Evolutionary conservation across 1,284 basidiomycete genomes (phyloP), one percentile per base, ranked within the genome.

Genomic region (Irpex sp.): DNA sequence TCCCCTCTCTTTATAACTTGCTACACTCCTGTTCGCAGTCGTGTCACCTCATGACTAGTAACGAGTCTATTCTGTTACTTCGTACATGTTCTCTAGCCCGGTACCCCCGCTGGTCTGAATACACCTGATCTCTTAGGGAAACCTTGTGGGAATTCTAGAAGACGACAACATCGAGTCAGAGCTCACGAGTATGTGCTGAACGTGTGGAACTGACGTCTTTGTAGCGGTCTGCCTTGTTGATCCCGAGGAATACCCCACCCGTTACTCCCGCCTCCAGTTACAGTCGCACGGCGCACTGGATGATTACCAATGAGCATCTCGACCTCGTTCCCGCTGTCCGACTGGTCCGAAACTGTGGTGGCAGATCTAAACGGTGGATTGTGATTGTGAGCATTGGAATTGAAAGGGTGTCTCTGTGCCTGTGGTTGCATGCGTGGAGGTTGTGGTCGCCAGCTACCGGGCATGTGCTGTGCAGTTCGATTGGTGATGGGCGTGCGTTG

Each of bases 401-500:
- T 72, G 71, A 85, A 83, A 15, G 80, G 79, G 68, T 83, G 82
- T 50, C 82, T 81, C 35, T 17, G 53, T 15, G 53, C 33, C 5
- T 55, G 53, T 1, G 53, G 31, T 35, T 55, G 53, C 53, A 13
- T 36, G 33, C 26, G 31, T 9, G 53, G 31, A 1, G 13, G 50
- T 68, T 83, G 80, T 13, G 72, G 75, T 26, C 68, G 65, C 68
- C 70, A 68, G 57, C 67, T 64, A 19, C 63, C 59, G 2, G 66
- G 53, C 5, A 46, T 43, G n/a, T 37, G 31, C n/a, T 54, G 57
- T 61, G 74, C 71, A 51, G 75, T 79, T 57, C 86, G 84, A 67
- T 81, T 82, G 5, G 81, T 77, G 50, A 92, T 77, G 8, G 90
- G 88, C 4, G 90, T 91, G 58, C 91, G 79, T 73, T 92, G 91